Base-by-base conservation (phyloP, 129 eudicot genomes). In the Rutidosis leptorrhynchoides region DNA sequence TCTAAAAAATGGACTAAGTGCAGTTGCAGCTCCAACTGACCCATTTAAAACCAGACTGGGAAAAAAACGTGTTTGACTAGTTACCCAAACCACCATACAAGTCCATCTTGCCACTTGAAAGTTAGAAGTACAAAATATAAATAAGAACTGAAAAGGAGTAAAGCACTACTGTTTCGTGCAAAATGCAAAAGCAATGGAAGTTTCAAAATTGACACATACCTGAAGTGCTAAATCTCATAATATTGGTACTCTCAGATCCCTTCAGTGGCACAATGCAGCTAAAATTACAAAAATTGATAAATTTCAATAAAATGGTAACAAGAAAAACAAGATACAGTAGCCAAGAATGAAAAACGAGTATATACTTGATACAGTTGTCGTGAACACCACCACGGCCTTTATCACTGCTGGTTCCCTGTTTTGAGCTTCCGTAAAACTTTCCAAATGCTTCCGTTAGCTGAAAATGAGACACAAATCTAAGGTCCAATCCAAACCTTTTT, bases 371-470 rank as follows among this genome's bases (percentile, higher is more conserved):
- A 63, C 97, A 89, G 83, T 94, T 94, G 67, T 94, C 96, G 30
- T 94, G 98, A 76, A 77, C 88, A 59, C 82, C 80, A 12, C 81
- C 90, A 64, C 82, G 83, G 52, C 79, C 65, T 74, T 69, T 81
- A 29, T 89, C 88, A 69, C 79, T 84, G 80, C 81, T 64, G n/a
- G 65, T 62, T 69, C 86, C 85, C 74, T 78, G 80, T 69, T 77
- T 94, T 25, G 99, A 82, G 78, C 92, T 95, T 63, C 99, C 85
- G 79, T 94, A 94, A 48, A 94, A 78, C 78, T 94, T 94, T 49
- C 97, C 99, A 78, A 89, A 86, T 64, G 95, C 96, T 81, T 77
- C 99, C 3, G 99, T 86, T 52, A 84, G 56, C 99, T 94, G 89
- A 58, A 78, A 69, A 75, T 17, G 65, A 58, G 52, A 71, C 24